Evolutionary conservation across 2,329 filamentous ascomycete species (phyloP).

Genomic region (Gliomastix tumulicola): DNA sequence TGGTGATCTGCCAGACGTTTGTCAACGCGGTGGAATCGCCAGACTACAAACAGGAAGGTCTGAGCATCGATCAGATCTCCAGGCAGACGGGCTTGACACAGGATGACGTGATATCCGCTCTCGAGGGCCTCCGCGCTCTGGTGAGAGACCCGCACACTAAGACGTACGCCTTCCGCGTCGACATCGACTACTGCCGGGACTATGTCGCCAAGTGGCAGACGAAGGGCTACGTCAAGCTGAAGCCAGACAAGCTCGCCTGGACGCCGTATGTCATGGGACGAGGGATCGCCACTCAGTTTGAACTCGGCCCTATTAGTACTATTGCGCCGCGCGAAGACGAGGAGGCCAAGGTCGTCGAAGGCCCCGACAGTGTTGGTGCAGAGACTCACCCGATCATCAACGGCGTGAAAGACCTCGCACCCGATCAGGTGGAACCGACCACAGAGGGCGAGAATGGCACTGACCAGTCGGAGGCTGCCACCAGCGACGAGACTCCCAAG

Average conservation of each 20-base stretch:
- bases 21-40: slow-evolving; percentile 36
- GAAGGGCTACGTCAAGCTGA: slow-evolving; percentile 81
- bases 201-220: slow-evolving; percentile 85
- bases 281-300: slow-evolving; percentile 73
- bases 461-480: slow-evolving; percentile 23
- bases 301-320: slow-evolving; percentile 73
- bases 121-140: slow-evolving; percentile 84
- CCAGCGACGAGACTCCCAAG: slow-evolving; percentile 2
- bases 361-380: slow-evolving; percentile 9
- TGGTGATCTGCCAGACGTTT: slow-evolving; percentile 80
- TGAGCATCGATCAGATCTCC: slow-evolving; percentile 65
- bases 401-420: slow-evolving; percentile 6
- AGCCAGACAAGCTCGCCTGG: slow-evolving; percentile 78
- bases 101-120: slow-evolving; percentile 89
- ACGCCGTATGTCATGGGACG: slow-evolving; percentile 96
- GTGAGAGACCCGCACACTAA: slow-evolving; percentile 85
- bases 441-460: slow-evolving; percentile 6
- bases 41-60: slow-evolving; percentile 32
- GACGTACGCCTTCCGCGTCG: slow-evolving; percentile 82
- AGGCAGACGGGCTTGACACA: slow-evolving; percentile 91
- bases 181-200: slow-evolving; percentile 76
- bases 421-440: slow-evolving; percentile 11
- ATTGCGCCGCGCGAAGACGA: slow-evolving; percentile 82
- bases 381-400: slow-evolving; percentile 14
- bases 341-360: slow-evolving; percentile 33